Base-by-base conservation (phyloP, 805 yeast genomes). In the Candida parachauliodes region DNA sequence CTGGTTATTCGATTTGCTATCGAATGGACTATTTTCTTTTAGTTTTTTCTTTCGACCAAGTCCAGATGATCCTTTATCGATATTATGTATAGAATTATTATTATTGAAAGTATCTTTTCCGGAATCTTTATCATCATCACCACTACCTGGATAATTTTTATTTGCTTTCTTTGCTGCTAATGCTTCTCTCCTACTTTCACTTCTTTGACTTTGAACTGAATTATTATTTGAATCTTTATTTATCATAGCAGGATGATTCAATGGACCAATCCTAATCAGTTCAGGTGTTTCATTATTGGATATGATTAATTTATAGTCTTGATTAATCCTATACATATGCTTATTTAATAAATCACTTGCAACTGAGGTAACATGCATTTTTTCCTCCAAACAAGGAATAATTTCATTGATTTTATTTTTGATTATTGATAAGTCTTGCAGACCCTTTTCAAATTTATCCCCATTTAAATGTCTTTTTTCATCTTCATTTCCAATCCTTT, bases 301-400 rank as follows among this genome's bases (percentile, higher is more conserved):
- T 32, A 83, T 62, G 18, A 91, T 83, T 33, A 82, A 67, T 33
- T 83, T 84, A 65, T 78, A 89, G 53, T 86, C 95, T 48, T 83
- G 77, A 54, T 89, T 85, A 46, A 93, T 72, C 36, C 97, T 70
- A 36, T 70, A 72, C 39, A 87, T 62, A 51, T 87, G 84, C 41
- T 81, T 77, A 21, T 72, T 64, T 32, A 88, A 72, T 9, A 81
- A 73, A 49, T 89, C 97, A 21, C 86, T 74, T 16, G 97, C 96
- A 27, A 87, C 81, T 1, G 91, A 82, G 4, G 97, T 91, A 28
- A 93, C 96, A 58, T 91, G 97, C 94, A 93, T 88, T 61, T 93
- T 93, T 57, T 93, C 97, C 56, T 91, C 98, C 39, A 91, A 62
- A 44, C 96, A 86, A 1, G 98, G 97, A 68, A 91, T 79, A 39